Evolutionary conservation across 2,329 filamentous ascomycete species (phyloP), one percentile per base, ranked within the genome.

Genomic region (Ceratocystis eucalypticola): DNA sequence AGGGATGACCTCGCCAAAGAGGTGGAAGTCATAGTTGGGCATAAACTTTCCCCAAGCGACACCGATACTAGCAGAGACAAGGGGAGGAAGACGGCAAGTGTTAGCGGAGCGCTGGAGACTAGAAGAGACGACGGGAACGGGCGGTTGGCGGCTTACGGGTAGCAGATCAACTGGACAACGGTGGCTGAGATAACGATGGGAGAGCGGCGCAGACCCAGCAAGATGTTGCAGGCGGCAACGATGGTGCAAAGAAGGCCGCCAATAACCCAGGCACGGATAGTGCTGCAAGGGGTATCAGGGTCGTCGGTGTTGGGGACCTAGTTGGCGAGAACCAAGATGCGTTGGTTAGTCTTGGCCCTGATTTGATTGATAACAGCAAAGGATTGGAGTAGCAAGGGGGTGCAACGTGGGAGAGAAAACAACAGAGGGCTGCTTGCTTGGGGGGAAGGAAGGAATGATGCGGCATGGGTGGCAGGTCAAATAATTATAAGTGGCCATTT

Each of bases 181-280:
- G 81, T 81, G 0, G 80, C 78, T 0, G 78, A 78, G 64, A 84
- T 81, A 15, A 74, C 69, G 66, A 84, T 79, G 66, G 80, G 79
- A 1, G 82, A 78, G 50, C 79, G 77, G 55, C 80, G 79, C 45
- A 79, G 69, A 15, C 73, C 74, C 46, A 84, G 82, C 8, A 84
- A 73, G 71, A 82, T 78, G 72, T 85, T 85, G 71, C 83, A 74
- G 1, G 76, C 80, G 0, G 82, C 82, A 33, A 83, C 81, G 62
- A 84, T 73, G 0, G 83, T 86, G 68, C 82, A 82, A 66, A 85
- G 77, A 50, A 85, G 1, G 65, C 82, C 69, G 44, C 84, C 84
- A 66, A 86, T 81, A 5, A 72, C 69, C 84, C 84, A 86, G 48
- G 82, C 82, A 22, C 84, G 83, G 67, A 86, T 77, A 2, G 84